Percentiles rank a stretch among this genome's conserved stretches.
Conservation (phyloP, 306 rosid genomes). For the Arachis stenosperma region DNA sequence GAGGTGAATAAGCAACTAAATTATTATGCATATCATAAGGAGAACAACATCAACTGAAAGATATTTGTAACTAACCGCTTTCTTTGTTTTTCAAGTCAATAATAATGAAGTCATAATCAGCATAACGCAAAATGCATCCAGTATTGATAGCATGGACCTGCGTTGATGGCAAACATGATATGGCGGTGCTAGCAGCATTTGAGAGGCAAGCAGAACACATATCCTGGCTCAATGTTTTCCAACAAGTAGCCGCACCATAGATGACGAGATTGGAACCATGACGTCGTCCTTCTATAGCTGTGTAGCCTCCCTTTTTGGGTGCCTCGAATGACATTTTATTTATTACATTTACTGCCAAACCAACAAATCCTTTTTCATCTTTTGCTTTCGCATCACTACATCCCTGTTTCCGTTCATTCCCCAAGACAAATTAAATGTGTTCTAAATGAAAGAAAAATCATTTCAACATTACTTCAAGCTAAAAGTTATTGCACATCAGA, state of each 20-base stretch:
- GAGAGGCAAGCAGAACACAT: constrained; percentile 2
- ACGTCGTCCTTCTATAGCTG: neutral
- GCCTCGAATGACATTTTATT: neutral
- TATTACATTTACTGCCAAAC: neutral
- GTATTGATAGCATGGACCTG: neutral
- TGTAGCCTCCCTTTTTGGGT: neutral
- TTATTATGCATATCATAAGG: no score
- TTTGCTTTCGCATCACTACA: neutral
- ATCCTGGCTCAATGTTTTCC: neutral
- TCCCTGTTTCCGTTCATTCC: neutral
- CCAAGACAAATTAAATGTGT: neutral
- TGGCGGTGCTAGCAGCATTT: neutral
- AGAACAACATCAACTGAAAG: neutral
- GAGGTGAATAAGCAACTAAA: neutral
- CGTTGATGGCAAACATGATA: neutral
- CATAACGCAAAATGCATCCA: neutral
- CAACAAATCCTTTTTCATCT: neutral
- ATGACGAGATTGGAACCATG: neutral
- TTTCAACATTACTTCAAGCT: neutral
- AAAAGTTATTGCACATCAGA: neutral
- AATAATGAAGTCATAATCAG: neutral
- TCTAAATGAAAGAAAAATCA: neutral
- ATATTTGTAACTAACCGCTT: neutral
- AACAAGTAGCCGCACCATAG: neutral
- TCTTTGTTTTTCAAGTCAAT: neutral